phyloP scores from a whole-genome alignment of 2,329 filamentous ascomycete genomes.

The Nakataea oryzae region DNA sequence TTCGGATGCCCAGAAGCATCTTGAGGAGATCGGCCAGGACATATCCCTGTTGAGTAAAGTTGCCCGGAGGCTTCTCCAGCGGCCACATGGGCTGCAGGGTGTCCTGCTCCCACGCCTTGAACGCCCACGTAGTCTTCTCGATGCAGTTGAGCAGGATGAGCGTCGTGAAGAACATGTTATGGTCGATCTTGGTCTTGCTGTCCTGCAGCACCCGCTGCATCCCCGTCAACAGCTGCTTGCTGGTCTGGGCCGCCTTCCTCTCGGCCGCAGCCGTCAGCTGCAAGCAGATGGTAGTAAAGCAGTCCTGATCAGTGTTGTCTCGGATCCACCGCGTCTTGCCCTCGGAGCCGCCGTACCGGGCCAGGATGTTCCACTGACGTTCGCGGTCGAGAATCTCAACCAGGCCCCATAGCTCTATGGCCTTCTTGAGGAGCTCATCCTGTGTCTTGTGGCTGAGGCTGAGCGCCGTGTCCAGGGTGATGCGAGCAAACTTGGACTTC shows the following conservation, averaged over 20 bases:
- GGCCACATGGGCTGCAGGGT: constrained; percentile 51
- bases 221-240: constrained; percentile 44
- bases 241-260: constrained; percentile 49
- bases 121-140: constrained; percentile 59
- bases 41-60: constrained; percentile 49
- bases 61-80: constrained; percentile 43
- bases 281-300: constrained; percentile 51
- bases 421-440: constrained; percentile 44
- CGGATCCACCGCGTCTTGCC: constrained; percentile 30
- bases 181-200: constrained; percentile 47
- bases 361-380: constrained; percentile 47
- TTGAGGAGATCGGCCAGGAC: constrained; percentile 47
- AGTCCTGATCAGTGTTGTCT: constrained; percentile 42
- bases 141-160: constrained; percentile 55
- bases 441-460: constrained; percentile 34
- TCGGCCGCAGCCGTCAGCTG: constrained; percentile 56
- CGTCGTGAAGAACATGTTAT: constrained; percentile 50
- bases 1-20: constrained; percentile 52
- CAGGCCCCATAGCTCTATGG: constrained; percentile 53
- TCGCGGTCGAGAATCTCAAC: constrained; percentile 57
- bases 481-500: constrained; percentile 47
- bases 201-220: constrained; percentile 53
- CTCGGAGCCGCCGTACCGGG: constrained; percentile 19
- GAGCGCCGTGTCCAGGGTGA: constrained; percentile 41
- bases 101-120: constrained; percentile 57